phyloP scores from a whole-genome alignment of 2,329 filamentous ascomycete genomes.

The Fusarium torreyae region DNA sequence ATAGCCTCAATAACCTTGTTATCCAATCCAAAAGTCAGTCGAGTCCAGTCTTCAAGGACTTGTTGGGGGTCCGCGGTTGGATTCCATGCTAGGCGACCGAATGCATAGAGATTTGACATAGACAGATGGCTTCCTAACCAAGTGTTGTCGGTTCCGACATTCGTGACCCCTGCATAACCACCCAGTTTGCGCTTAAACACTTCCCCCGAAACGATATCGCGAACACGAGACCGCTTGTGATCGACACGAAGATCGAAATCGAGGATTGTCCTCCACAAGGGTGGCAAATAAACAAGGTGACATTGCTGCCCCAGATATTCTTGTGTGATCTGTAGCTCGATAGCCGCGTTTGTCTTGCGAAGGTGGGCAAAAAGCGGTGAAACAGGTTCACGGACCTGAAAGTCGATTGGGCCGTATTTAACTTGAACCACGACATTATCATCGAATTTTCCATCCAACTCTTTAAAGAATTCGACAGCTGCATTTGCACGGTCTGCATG shows the following conservation, averaged over 20 bases:
- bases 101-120: slow-evolving; percentile 81
- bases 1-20: slow-evolving; percentile 70
- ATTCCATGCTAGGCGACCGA: slow-evolving; percentile 77
- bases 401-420: slow-evolving; percentile 82
- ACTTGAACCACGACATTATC: slow-evolving; percentile 81
- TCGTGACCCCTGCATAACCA: slow-evolving; percentile 77
- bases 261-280: slow-evolving; percentile 77
- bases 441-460: slow-evolving; percentile 75
- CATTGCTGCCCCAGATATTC: slow-evolving; percentile 81
- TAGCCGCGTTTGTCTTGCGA: slow-evolving; percentile 62
- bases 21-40: slow-evolving; percentile 74
- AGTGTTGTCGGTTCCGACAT: slow-evolving; percentile 75
- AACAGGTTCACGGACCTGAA: slow-evolving; percentile 78
- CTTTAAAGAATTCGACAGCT: slow-evolving; percentile 76
- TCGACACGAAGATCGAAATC: slow-evolving; percentile 78
- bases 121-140: slow-evolving; percentile 80
- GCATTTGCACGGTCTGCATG: slow-evolving; percentile 77
- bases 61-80: slow-evolving; percentile 60
- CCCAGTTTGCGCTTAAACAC: slow-evolving; percentile 70
- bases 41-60: slow-evolving; percentile 76
- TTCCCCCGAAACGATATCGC: slow-evolving; percentile 73
- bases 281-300: slow-evolving; percentile 77
- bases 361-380: slow-evolving; percentile 75
- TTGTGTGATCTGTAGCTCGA: slow-evolving; percentile 77
- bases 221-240: slow-evolving; percentile 67